phyloP scores from a whole-genome alignment of 345 rosid species.

The Melaleuca quinquenervia region DNA sequence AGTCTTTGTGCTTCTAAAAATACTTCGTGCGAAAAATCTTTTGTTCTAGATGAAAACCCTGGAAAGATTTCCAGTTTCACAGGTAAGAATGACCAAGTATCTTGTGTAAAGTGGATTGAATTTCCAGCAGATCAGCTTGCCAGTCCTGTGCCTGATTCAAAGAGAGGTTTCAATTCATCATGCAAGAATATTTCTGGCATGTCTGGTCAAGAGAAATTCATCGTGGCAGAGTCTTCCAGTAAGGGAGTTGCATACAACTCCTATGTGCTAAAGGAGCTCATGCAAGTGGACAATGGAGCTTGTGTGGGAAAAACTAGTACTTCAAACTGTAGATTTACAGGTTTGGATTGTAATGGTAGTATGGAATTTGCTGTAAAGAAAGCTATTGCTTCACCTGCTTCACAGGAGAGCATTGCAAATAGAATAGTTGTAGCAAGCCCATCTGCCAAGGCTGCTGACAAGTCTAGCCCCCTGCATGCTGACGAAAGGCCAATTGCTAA shows the following conservation, averaged over 20 bases:
- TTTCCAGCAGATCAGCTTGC: background rate
- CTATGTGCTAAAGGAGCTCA: slow-evolving; percentile 38
- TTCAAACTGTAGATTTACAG: slow-evolving; percentile 10
- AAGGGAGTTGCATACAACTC: slow-evolving; percentile 45
- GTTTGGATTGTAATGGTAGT: slow-evolving; percentile 10
- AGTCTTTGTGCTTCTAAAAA: slow-evolving; percentile 30
- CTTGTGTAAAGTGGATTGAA: background rate
- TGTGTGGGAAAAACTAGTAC: slow-evolving; percentile 14
- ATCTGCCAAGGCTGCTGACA: slow-evolving; percentile 17
- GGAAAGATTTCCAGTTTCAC: slow-evolving; percentile 4
- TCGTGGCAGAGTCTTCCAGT: slow-evolving; percentile 50
- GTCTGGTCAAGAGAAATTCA: slow-evolving; percentile 13
- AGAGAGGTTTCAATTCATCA: background rate
- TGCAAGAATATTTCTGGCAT: background rate
- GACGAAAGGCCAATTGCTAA: slow-evolving; percentile 18
- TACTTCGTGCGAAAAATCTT: slow-evolving; percentile 14
- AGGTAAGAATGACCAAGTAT: background rate
- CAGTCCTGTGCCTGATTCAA: background rate
- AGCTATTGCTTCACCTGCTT: slow-evolving; percentile 58
- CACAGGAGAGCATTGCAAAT: slow-evolving; percentile 64
- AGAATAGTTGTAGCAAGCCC: slow-evolving; percentile 29
- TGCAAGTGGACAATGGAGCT: slow-evolving; percentile 11
- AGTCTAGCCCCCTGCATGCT: slow-evolving; percentile 14
- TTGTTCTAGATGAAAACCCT: slow-evolving; percentile 11
- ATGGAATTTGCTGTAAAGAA: slow-evolving; percentile 28